Conservation (phyloP, 225 moss, liverwort and hornwort species). For the Takakia lepidozioides region DNA sequence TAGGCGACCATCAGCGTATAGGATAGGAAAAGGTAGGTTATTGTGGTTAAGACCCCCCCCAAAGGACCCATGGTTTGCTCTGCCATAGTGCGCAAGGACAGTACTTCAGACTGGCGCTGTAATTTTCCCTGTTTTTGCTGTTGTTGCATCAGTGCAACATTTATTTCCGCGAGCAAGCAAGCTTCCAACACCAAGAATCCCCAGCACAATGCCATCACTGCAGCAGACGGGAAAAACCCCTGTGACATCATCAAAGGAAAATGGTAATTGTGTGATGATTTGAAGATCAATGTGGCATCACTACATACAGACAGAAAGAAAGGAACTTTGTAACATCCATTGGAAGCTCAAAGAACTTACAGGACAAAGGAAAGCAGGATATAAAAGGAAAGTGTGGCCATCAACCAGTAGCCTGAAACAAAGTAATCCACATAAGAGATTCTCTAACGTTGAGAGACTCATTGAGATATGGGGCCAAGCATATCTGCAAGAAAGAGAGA, state of each 20-base stretch:
- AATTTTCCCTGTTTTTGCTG: constrained; percentile 11
- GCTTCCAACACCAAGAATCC: constrained; percentile 38
- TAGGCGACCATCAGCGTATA: constrained; percentile 58
- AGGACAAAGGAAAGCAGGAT: too few species aligned
- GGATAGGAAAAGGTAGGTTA: constrained; percentile 40
- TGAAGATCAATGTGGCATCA: too few species aligned
- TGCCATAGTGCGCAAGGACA: constrained; percentile 53
- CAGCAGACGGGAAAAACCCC: constrained; percentile 49
- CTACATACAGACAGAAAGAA: too few species aligned
- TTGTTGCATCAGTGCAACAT: constrained; percentile 46
- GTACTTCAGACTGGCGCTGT: constrained; percentile 39
- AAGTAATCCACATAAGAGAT: too few species aligned
- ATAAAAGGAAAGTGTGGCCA: too few species aligned
- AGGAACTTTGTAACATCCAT: too few species aligned
- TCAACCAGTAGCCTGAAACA: too few species aligned
- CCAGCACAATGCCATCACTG: constrained; percentile 34
- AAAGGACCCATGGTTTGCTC: constrained; percentile 39
- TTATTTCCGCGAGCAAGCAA: constrained; percentile 44
- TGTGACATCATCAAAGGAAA: constrained; percentile 12
- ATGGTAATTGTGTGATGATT: too few species aligned
- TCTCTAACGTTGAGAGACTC: too few species aligned
- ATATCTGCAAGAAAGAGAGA: too few species aligned
- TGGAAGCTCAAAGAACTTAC: too few species aligned
- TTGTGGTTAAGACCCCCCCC: constrained; percentile 32
- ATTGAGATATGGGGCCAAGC: too few species aligned